Conservation (phyloP, 768 basidiomycete species). For the Phlebiopsis gigantea region DNA sequence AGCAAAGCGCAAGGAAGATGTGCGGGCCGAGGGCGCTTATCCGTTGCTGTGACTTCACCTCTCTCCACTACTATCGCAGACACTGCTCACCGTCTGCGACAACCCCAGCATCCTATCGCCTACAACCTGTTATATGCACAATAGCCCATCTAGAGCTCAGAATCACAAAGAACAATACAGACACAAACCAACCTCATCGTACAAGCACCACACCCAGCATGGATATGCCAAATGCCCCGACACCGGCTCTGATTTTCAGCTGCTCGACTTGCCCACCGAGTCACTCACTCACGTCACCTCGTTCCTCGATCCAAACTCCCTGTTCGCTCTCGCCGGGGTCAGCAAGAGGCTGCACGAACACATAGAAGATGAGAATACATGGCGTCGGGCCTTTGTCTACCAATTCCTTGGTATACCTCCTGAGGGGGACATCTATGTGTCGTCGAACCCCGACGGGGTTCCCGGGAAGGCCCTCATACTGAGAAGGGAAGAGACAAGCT, state of each 20-base stretch:
- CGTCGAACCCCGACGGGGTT: slow-evolving; percentile 18
- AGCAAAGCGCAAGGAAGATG: no score
- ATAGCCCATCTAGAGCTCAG: slow-evolving; percentile 40
- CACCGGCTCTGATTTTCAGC: slow-evolving; percentile 17
- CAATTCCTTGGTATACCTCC: slow-evolving; percentile 65
- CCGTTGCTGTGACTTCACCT: not conserved
- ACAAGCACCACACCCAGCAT: slow-evolving; percentile 37
- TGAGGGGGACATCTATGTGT: slow-evolving; percentile 46
- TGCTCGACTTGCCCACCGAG: slow-evolving; percentile 59
- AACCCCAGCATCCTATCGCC: slow-evolving; percentile 1
- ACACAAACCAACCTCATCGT: slow-evolving; percentile 27
- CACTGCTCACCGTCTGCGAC: slow-evolving; percentile 23
- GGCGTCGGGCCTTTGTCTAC: slow-evolving; percentile 68
- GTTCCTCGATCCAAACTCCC: slow-evolving; percentile 58
- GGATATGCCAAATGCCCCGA: slow-evolving; percentile 35
- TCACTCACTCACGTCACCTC: slow-evolving; percentile 75
- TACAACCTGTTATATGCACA: slow-evolving; percentile 58
- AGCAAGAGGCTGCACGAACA: slow-evolving; percentile 52
- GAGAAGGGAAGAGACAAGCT: slow-evolving; percentile 50
- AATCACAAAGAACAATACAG: slow-evolving; percentile 32
- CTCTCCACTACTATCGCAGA: slow-evolving; percentile 27
- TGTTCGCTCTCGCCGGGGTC: slow-evolving; percentile 53
- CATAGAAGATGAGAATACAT: slow-evolving; percentile 74
- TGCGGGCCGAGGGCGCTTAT: no score
- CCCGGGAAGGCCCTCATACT: slow-evolving; percentile 42